Evolutionary conservation across 768 basidiomycete species (phyloP).

Genomic region (Termitomyces sp.): DNA sequence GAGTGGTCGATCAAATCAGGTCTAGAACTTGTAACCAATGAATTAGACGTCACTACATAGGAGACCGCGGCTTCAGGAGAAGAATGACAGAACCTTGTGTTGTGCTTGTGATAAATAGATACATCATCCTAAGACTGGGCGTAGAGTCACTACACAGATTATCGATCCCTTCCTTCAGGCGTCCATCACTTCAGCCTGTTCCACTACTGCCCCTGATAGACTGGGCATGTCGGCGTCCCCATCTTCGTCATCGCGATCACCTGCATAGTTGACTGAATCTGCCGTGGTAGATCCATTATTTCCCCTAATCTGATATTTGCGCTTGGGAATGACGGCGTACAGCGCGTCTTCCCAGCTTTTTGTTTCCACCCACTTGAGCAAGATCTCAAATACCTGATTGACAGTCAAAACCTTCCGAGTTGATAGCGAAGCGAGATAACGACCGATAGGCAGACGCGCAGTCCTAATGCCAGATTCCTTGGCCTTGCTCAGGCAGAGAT

Average conservation of each 20-base stretch:
- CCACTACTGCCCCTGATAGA: neutral
- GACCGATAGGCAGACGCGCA: constrained; percentile 92
- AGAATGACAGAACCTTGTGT: constrained; percentile 6
- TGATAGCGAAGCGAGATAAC: constrained; percentile 74
- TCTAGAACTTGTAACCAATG: neutral
- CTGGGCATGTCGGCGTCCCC: constrained; percentile 6
- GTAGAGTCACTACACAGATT: neutral
- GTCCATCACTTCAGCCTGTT: constrained; percentile 5
- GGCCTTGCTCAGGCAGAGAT: constrained; percentile 87
- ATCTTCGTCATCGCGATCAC: constrained; percentile 14
- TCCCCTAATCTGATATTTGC: constrained; percentile 67
- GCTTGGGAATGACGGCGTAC: constrained; percentile 82
- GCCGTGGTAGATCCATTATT: constrained; percentile 18
- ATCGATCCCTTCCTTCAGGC: constrained; percentile 1
- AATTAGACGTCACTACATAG: neutral
- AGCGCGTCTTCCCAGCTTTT: constrained; percentile 85
- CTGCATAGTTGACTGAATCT: constrained; percentile 6
- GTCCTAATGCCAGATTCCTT: constrained; percentile 66
- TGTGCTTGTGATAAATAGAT: neutral
- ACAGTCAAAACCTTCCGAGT: constrained; percentile 97
- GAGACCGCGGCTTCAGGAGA: neutral
- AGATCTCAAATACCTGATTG: constrained; percentile 93
- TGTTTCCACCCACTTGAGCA: constrained; percentile 84
- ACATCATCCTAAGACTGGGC: neutral
- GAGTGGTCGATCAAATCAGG: neutral